Base-by-base conservation (phyloP, 2,329 filamentous ascomycete genomes). In the Beauveria caledonica region DNA sequence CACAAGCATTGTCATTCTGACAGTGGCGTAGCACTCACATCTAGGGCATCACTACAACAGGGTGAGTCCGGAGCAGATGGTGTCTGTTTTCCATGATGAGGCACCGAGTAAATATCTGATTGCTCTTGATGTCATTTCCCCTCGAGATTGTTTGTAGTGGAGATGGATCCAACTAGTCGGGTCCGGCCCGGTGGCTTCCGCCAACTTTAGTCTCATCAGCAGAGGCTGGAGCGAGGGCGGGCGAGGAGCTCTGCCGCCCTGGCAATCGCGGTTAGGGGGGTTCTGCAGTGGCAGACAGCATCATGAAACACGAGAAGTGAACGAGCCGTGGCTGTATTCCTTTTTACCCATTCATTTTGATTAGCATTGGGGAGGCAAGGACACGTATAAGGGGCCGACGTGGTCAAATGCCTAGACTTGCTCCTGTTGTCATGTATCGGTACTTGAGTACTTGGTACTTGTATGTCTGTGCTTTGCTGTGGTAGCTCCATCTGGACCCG, bases 131-230 rank as follows among this genome's bases (percentile, higher is more conserved):
- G 48, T 60, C 39, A 51, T 59, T 46, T 45, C 48, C 57, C 57
- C 49, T 60, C 49, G 48, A 49, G 57, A 53, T 52, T 60, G 48
- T 52, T 60, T 46, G 49, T 25, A 46, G 57, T 53, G 57, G 48
- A 15, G 57, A 59, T 45, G 53, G 49, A 46, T 39, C 57, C 49
- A 60, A 29, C 48, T 60, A 46, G 48, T 53, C 57, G 49, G 57
- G 45, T 52, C 57, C 57, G 57, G 57, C 40, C 57, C 57, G 57
- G 48, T 53, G 49, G 49, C 57, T 60, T 60, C 57, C 57, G 57
- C 40, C 25, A 25, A 29, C 45, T 27, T 25, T 53, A 52, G 57
- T 52, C 57, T 58, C 33, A 23, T 46, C 33, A 58, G 9, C 15
- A 23, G 46, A 44, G 51, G 17, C 46, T 44, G 56, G 46, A 44